Percentiles rank a stretch among this genome's conserved stretches.
phyloP scores from a whole-genome alignment of 1,139 yeast species.

The Diutina neorugosa region DNA sequence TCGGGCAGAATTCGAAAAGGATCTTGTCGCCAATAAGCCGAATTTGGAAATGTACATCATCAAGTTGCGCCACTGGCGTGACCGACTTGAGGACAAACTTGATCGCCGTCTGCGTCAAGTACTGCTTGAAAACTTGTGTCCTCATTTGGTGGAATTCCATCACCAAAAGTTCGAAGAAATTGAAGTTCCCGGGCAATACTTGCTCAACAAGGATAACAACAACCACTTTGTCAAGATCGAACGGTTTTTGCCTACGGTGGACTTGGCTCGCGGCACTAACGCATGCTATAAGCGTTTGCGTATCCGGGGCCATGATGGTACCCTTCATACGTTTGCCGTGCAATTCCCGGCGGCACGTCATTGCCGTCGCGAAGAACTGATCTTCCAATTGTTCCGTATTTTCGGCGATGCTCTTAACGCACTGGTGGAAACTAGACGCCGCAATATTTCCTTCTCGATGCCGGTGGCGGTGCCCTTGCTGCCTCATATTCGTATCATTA shows the following conservation, averaged over 20 bases:
- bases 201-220: conserved; percentile 73
- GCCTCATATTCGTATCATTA: conserved; percentile 86
- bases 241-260: conserved; percentile 81
- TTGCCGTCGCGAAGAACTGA: conserved; percentile 90
- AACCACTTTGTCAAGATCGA: conserved; percentile 86
- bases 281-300: conserved; percentile 87
- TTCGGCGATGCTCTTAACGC: conserved; percentile 71
- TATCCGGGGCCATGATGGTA: conserved; percentile 90
- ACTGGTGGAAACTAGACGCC: conserved; percentile 78
- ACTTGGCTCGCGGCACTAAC: conserved; percentile 80
- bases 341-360: conserved; percentile 98
- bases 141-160: conserved; percentile 93
- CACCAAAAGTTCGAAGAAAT: conserved; percentile 97
- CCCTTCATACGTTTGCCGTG: conserved; percentile 83
- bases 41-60: conserved; percentile 78
- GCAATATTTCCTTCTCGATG: conserved; percentile 74
- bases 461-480: conserved; percentile 92
- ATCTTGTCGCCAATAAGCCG: conserved; percentile 80
- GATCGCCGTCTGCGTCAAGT: conserved; percentile 72
- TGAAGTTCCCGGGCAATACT: conserved; percentile 94
- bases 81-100: conserved; percentile 79
- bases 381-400: conserved; percentile 81
- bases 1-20: conserved; percentile 83
- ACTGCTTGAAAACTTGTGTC: conserved; percentile 82
- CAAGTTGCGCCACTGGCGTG: conserved; percentile 85